These are phyloP conservation scores for Alternaria sp. DNA, from an alignment of 2,329 filamentous ascomycete species.

Conservation along the genomic window DNA sequence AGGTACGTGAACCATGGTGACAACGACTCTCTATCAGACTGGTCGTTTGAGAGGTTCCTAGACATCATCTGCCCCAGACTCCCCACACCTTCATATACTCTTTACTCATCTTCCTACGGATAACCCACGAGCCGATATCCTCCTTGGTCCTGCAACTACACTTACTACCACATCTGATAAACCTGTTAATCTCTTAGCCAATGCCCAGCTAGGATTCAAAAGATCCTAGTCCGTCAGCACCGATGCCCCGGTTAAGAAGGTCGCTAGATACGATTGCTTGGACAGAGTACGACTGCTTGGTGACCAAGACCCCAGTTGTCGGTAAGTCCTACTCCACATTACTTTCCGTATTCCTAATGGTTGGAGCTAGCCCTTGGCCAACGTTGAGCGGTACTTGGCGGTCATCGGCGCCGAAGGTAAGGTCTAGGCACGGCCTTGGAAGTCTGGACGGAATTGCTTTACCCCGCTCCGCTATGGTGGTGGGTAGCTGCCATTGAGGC, in stretches of 20 bases:
- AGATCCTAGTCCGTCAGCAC: conserved; percentile 1
- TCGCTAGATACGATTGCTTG: conserved; percentile 14
- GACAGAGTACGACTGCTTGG: conserved; percentile 2
- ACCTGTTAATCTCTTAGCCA: neutral
- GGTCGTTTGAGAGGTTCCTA: neutral
- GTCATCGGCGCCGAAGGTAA: conserved; percentile 10
- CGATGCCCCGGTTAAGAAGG: conserved; percentile 18
- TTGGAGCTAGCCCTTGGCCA: conserved; percentile 24
- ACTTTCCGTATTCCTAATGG: conserved; percentile 1
- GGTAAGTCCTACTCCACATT: neutral
- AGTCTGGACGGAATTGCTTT: neutral
- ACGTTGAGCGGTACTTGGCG: conserved; percentile 29
- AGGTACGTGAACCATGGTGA: conserved; percentile 26
- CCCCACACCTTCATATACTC: conserved; percentile 5
- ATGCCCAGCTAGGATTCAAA: neutral
- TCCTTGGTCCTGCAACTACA: neutral
- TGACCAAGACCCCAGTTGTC: conserved; percentile 9
- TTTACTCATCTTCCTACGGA: neutral
- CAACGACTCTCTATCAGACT: neutral
- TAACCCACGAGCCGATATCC: neutral
- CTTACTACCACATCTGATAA: neutral
- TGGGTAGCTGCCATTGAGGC: neutral
- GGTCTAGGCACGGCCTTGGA: conserved; percentile 20
- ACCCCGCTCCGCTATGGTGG: conserved; percentile 14
- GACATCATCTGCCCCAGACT: neutral